Conservation (phyloP, 2,329 filamentous ascomycete genomes). For the Neonectria faginata region DNA sequence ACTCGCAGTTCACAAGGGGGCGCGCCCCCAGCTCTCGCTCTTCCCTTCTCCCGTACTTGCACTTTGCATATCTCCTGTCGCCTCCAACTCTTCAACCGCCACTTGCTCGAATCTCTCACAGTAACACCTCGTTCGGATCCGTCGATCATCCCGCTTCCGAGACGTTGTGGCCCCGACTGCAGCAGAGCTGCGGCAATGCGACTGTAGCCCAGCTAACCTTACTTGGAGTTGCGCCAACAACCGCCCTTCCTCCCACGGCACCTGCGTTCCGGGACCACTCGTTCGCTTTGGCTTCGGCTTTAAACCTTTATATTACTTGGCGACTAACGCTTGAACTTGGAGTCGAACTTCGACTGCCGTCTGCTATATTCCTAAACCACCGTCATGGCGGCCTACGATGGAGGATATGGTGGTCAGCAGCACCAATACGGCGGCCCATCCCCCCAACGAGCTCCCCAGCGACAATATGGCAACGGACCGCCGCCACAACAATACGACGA, state of each 20-base stretch:
- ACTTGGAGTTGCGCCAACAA: constrained; percentile 34
- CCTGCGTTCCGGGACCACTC: constrained; percentile 11
- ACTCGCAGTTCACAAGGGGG: constrained; percentile 17
- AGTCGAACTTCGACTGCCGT: constrained; percentile 6
- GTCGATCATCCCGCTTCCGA: constrained; percentile 40
- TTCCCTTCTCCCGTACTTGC: not conserved
- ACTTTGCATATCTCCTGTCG: not conserved
- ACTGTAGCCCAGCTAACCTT: constrained; percentile 37
- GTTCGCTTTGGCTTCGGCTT: constrained; percentile 12
- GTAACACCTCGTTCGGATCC: constrained; percentile 34
- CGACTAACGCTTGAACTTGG: constrained; percentile 14
- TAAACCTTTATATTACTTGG: constrained; percentile 13
- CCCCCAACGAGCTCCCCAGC: constrained; percentile 55
- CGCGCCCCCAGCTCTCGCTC: constrained; percentile 16
- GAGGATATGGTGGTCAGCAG: constrained; percentile 57
- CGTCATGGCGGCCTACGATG: constrained; percentile 63
- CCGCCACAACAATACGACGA: constrained; percentile 56
- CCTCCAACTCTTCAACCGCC: constrained; percentile 29
- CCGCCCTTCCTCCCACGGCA: constrained; percentile 7
- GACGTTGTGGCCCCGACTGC: constrained; percentile 35
- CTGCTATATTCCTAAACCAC: constrained; percentile 14
- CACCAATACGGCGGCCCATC: constrained; percentile 62
- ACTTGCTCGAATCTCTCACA: constrained; percentile 26
- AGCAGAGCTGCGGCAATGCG: constrained; percentile 40
- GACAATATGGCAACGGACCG: constrained; percentile 49